Percentiles rank a stretch among this genome's conserved stretches.
Evolutionary conservation across 2,329 filamentous ascomycete species (phyloP).

Genomic region (Colletotrichum ledebouriae): DNA sequence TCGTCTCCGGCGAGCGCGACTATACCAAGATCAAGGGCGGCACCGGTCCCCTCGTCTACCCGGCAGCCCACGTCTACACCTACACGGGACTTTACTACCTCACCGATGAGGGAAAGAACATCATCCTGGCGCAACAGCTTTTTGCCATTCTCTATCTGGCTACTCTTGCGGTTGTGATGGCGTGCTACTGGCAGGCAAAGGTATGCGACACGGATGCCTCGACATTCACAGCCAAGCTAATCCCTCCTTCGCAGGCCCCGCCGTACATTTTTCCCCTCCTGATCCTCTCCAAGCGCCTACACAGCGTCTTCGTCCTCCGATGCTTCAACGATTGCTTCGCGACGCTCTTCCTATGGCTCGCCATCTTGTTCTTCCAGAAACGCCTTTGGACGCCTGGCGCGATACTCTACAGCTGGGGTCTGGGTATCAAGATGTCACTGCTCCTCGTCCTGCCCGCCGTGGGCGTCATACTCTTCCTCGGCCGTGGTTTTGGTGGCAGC

Average conservation of each 20-base stretch:
- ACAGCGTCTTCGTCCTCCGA: conserved; percentile 92
- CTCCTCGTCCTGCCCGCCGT: conserved; percentile 87
- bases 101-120: conserved; percentile 81
- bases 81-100: conserved; percentile 84
- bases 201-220: conserved; percentile 56
- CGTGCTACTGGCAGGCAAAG: conserved; percentile 82
- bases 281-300: conserved; percentile 89
- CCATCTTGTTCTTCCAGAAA: conserved; percentile 84
- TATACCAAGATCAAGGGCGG: conserved; percentile 88
- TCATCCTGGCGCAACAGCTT: conserved; percentile 83
- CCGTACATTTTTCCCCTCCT: conserved; percentile 90
- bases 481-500: conserved; percentile 74
- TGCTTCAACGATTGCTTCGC: conserved; percentile 98
- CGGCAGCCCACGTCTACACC: conserved; percentile 92
- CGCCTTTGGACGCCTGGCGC: conserved; percentile 80
- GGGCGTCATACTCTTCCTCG: conserved; percentile 80
- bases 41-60: conserved; percentile 95
- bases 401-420: conserved; percentile 79
- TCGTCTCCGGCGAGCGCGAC: conserved; percentile 86
- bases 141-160: conserved; percentile 85
- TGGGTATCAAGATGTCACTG: conserved; percentile 96
- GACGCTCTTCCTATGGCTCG: conserved; percentile 83
- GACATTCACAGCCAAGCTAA: conserved; percentile 25
- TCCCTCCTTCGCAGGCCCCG: conserved; percentile 69
- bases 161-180: conserved; percentile 82